These are phyloP conservation scores for Sinapis alba DNA, from an alignment of 441 rosid genomes.

Conservation along the genomic window DNA sequence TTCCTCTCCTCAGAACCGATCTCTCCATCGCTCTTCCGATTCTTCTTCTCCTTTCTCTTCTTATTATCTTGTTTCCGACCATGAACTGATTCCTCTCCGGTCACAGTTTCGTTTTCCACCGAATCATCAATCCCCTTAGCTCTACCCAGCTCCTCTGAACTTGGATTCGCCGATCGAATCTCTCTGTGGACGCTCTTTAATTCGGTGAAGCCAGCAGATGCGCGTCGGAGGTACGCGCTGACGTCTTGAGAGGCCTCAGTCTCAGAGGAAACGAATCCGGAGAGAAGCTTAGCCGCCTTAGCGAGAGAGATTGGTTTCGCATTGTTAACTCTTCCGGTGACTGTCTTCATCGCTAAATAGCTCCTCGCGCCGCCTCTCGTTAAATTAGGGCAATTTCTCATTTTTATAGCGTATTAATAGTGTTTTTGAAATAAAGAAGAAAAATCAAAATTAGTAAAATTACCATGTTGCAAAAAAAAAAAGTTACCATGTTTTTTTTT, in stretches of 20 bases:
- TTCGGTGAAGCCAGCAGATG: constrained; percentile 56
- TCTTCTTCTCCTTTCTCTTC: constrained; percentile 14
- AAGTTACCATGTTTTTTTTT: no score
- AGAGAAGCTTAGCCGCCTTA: constrained; percentile 58
- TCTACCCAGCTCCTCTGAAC: constrained; percentile 23
- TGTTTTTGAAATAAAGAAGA: neutral
- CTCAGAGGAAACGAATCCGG: constrained; percentile 52
- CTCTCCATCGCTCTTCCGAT: no score
- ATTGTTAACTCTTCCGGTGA: constrained; percentile 45
- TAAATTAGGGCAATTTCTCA: constrained; percentile 20
- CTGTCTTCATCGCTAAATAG: constrained; percentile 49
- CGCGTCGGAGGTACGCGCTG: constrained; percentile 58
- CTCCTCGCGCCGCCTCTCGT: constrained; percentile 15
- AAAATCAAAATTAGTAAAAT: neutral
- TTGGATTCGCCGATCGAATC: constrained; percentile 19
- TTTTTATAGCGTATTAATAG: neutral
- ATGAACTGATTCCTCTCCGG: neutral
- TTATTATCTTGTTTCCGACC: constrained; percentile 6
- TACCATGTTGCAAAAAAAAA: no score
- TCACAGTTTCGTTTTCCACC: constrained; percentile 19
- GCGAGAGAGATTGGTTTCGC: constrained; percentile 49
- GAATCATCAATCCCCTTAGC: constrained; percentile 4
- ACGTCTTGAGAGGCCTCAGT: constrained; percentile 65
- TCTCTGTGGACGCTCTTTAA: constrained; percentile 51
- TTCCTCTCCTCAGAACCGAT: no score